Conservation (phyloP, 306 rosid species). For the Trifolium repens region DNA sequence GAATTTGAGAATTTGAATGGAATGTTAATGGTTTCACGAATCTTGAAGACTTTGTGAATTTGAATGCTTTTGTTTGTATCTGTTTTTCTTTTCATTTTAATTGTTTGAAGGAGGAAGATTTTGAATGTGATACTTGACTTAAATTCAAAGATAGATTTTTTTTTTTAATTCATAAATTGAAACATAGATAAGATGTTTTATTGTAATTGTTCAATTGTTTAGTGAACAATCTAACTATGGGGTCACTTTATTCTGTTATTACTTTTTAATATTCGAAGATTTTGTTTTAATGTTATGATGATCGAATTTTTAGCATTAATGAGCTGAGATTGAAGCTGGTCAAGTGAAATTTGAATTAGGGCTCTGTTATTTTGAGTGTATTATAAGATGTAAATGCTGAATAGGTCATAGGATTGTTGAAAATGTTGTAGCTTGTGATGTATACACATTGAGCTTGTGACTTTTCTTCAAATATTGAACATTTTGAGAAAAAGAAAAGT, state of each 20-base stretch:
- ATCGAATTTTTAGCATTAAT: not conserved
- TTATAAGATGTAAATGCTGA: not conserved
- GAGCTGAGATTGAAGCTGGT: constrained; percentile 1
- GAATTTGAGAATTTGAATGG: not conserved
- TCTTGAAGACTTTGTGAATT: not conserved
- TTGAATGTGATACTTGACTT: no score
- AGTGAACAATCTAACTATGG: not conserved
- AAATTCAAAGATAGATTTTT: no score
- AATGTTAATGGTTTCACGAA: not conserved
- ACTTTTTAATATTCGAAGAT: not conserved
- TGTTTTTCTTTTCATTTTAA: not conserved
- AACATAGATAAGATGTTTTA: not conserved
- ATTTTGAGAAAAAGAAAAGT: constrained; percentile 1
- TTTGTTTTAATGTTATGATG: not conserved
- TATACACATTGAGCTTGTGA: not conserved
- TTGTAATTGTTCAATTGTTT: not conserved
- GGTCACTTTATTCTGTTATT: not conserved
- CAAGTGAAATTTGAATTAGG: not conserved
- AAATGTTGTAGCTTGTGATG: not conserved
- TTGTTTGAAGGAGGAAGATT: not conserved
- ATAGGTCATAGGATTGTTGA: not conserved
- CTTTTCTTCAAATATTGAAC: not conserved
- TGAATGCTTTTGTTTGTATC: not conserved
- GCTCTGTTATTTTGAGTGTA: not conserved
- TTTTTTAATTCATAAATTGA: no score